Percentiles rank a stretch among this genome's conserved stretches.
Evolutionary conservation across 331 rosid genomes (phyloP).

Genomic region (Quercus lobata): DNA sequence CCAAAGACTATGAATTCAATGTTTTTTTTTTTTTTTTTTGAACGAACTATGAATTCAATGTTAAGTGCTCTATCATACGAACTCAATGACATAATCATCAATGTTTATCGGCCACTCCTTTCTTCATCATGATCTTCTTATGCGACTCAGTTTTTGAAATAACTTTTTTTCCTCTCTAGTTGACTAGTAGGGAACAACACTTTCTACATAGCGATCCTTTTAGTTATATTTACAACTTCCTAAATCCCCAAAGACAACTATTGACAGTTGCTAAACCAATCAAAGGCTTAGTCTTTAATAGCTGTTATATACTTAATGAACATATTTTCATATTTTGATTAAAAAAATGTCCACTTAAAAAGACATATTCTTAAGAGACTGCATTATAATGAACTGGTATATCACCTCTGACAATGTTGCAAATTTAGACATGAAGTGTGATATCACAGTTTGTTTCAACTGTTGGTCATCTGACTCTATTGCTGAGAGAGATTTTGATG

Average conservation of each 20-base stretch:
- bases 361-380: background rate
- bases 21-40: too few relatives aligned
- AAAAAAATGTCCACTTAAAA: background rate
- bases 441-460: conserved; percentile 66
- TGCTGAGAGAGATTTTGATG: conserved; percentile 52
- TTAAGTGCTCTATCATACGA: background rate
- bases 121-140: background rate
- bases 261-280: background rate
- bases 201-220: background rate
- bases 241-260: background rate
- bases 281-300: background rate
- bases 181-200: background rate
- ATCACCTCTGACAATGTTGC: conserved; percentile 72
- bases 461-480: conserved; percentile 49
- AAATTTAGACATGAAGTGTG: conserved; percentile 62
- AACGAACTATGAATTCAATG: background rate
- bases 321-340: background rate
- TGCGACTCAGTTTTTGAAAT: background rate
- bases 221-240: background rate
- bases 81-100: background rate
- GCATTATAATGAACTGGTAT: background rate
- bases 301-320: background rate
- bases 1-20: background rate
- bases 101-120: background rate
- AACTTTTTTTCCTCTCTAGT: background rate